phyloP scores from a whole-genome alignment of 2,329 filamentous ascomycete species.

The Pseudocercospora fuligena region DNA sequence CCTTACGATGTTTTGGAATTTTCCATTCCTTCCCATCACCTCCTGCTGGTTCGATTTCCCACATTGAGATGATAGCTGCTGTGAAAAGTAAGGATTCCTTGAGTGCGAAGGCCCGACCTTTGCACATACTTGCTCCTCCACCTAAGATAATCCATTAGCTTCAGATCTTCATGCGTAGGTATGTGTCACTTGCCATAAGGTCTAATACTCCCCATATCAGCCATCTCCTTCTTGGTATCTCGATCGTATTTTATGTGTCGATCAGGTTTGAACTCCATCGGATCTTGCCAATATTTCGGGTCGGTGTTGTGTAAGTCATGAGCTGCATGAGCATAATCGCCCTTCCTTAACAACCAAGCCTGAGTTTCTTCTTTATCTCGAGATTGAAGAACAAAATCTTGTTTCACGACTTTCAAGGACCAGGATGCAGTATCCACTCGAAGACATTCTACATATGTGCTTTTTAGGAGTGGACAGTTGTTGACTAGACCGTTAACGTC shows the following conservation, averaged over 20 bases:
- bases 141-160: conserved; percentile 35
- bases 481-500: conserved; percentile 41
- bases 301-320: conserved; percentile 45
- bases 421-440: conserved; percentile 43
- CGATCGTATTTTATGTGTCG: conserved; percentile 42
- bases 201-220: conserved; percentile 50
- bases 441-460: conserved; percentile 45
- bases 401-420: conserved; percentile 42
- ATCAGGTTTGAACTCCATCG: conserved; percentile 40
- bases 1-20: conserved; percentile 56
- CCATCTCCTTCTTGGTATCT: conserved; percentile 31
- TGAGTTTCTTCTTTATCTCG: conserved; percentile 40
- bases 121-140: conserved; percentile 55
- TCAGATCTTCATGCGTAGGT: no score
- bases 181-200: conserved; percentile 46
- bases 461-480: conserved; percentile 45
- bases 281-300: conserved; percentile 41
- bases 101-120: conserved; percentile 57
- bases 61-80: conserved; percentile 59
- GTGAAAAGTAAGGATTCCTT: conserved; percentile 56
- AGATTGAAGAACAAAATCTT: conserved; percentile 43
- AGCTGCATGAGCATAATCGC: conserved; percentile 44
- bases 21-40: conserved; percentile 50
- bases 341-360: conserved; percentile 40
- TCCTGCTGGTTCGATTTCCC: conserved; percentile 58